Percentiles rank a stretch among this genome's conserved stretches.
Conservation (phyloP, 306 rosid genomes). For the Glycine latifolia region DNA sequence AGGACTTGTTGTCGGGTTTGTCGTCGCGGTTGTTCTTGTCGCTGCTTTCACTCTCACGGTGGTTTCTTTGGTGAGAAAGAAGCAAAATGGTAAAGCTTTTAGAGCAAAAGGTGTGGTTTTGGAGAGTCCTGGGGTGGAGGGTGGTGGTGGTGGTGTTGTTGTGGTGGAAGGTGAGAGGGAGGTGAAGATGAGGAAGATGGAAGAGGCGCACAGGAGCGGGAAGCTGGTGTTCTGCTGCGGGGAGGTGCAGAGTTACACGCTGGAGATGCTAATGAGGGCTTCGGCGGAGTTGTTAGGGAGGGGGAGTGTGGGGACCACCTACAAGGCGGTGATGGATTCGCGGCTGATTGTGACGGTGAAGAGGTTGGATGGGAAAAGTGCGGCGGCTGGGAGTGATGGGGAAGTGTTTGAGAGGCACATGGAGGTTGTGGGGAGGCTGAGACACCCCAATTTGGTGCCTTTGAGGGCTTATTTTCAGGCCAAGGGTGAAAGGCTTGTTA, state of each 20-base stretch:
- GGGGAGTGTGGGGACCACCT: constrained; percentile 83
- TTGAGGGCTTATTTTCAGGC: constrained; percentile 90
- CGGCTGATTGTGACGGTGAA: constrained; percentile 75
- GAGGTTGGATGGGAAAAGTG: constrained; percentile 80
- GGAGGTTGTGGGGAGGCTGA: constrained; percentile 70
- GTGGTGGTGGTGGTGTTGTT: background rate
- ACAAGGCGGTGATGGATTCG: constrained; percentile 85
- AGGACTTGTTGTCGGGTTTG: constrained; percentile 58
- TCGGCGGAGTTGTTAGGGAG: constrained; percentile 94
- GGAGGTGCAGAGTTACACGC: constrained; percentile 64
- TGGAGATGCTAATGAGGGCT: constrained; percentile 88
- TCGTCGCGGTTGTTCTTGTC: constrained; percentile 51
- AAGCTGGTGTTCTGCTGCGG: constrained; percentile 73
- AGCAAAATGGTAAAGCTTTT: too few relatives aligned
- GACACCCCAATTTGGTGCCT: constrained; percentile 87
- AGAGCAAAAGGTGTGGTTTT: background rate
- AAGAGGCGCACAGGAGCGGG: constrained; percentile 64
- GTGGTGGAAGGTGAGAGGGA: background rate
- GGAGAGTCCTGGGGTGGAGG: background rate
- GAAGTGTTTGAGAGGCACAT: constrained; percentile 72
- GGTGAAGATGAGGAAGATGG: constrained; percentile 50
- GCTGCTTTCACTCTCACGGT: constrained; percentile 46
- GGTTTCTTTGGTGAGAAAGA: constrained; percentile 48
- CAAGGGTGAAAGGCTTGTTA: constrained; percentile 81
- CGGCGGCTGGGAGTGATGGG: constrained; percentile 52